Evolutionary conservation across 1,139 yeast genomes (phyloP).

Genomic region (Debaryomyces coudertii): DNA sequence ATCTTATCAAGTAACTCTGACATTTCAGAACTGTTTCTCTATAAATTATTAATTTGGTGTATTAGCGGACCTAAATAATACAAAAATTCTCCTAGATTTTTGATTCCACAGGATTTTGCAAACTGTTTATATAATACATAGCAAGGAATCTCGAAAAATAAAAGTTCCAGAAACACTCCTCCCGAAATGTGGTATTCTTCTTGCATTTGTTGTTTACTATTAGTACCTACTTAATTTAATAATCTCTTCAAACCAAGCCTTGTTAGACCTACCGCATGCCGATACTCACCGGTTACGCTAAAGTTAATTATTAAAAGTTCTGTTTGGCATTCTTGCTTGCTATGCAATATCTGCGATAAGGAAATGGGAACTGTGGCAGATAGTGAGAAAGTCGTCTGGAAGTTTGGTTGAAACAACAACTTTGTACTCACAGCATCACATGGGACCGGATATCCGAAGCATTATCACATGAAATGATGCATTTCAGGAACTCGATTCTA

Average conservation of each 20-base stretch:
- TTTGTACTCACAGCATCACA: neutral
- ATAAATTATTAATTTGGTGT: neutral
- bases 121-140: neutral
- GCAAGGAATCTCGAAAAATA: neutral
- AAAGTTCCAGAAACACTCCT: neutral
- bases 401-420: neutral
- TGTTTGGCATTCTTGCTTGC: neutral
- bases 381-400: neutral
- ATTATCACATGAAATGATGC: neutral
- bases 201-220: neutral
- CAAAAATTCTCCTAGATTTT: neutral
- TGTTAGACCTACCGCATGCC: neutral
- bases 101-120: neutral
- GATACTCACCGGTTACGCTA: neutral
- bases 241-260: neutral
- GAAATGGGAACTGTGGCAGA: neutral
- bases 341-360: neutral
- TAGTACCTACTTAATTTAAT: neutral
- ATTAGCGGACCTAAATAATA: neutral
- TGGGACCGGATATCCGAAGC: neutral
- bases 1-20: slow-evolving; percentile 7
- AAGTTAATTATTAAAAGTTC: neutral
- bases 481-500: neutral
- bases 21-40: slow-evolving; percentile 1
- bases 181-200: slow-evolving; percentile 1